Evolutionary conservation across 2,329 filamentous ascomycete genomes (phyloP), one percentile per base, ranked within the genome.

Genomic region (Aspergillus sp.): DNA sequence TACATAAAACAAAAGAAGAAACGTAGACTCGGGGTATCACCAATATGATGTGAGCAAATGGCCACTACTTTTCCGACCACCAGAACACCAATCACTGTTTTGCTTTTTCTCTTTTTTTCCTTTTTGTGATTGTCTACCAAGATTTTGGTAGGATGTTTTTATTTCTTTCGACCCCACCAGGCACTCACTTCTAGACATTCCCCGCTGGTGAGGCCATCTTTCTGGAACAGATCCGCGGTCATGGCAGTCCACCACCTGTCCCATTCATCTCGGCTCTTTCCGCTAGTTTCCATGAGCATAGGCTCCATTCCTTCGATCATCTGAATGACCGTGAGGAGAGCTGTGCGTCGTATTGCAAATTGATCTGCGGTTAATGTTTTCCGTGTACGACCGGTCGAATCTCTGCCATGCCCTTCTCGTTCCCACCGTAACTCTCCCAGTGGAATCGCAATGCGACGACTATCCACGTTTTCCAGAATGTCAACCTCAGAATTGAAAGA

Each of bases 201-300:
- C 43, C 90, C 90, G 74, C 83, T 90, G 43, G 81, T 83, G 15
- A 87, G 84, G 17, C 88, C 87, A 47, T 83, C 84, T 51, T 91
- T 85, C 64, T 85, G 83, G 62, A 95, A 78, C 60, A 96, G 69
- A 67, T 93, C 86, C 42, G 81, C 80, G 78, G 89, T 91, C 85
- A 95, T 88, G 67, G 85, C 88, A 37, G 84, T 83, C 71, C 87
- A 82, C 90, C 90, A 96, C 38, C 82, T 76, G 65, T 94, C 87
- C 90, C 90, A 96, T 70, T 96, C 90, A 57, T 95, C 89, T 62
- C 87, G 82, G 60, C 85, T 88, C 74, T 95, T 95, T 12, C 85
- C 86, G 61, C 86, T 94, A 41, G 83, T 82, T 60, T 95, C 86
- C 58, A 86, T 81, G 57, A 96, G 72, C 49, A 93, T 71, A 4